A percentile compares a stretch with the other conserved stretches of the same genome.
phyloP scores from a whole-genome alignment of 495 filamentous ascomycete species.

The Penicillium simplicissimum region DNA sequence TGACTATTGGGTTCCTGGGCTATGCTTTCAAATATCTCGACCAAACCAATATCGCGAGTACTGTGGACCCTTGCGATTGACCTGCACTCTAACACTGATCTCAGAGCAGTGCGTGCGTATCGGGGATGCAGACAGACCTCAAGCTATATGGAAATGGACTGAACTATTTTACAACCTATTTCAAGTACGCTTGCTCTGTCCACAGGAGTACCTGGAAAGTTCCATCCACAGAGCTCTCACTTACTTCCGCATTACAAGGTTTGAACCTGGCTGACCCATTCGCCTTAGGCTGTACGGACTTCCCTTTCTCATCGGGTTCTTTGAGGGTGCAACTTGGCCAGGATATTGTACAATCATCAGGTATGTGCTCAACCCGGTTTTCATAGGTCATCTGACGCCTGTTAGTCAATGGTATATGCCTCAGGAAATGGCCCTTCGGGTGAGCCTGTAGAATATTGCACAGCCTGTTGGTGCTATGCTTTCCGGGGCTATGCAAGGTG shows the following conservation, averaged over 20 bases:
- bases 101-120: neutral
- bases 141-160: neutral
- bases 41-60: neutral
- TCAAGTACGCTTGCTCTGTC: neutral
- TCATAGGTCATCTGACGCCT: neutral
- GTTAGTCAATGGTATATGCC: neutral
- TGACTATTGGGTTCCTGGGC: neutral
- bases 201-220: neutral
- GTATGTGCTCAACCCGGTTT: neutral
- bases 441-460: neutral
- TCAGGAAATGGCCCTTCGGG: neutral
- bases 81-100: neutral
- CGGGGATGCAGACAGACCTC: neutral
- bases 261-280: neutral
- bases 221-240: no score
- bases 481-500: conserved; percentile 28
- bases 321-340: neutral
- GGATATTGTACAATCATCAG: neutral
- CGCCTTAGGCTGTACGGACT: neutral
- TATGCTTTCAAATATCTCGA: neutral
- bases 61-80: neutral
- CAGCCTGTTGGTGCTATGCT: conserved; percentile 22
- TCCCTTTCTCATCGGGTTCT: neutral
- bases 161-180: neutral
- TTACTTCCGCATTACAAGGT: no score